A percentile compares a stretch with the other conserved stretches of the same genome.
Conservation (phyloP, 345 rosid genomes). For the Gossypium thurberi region DNA sequence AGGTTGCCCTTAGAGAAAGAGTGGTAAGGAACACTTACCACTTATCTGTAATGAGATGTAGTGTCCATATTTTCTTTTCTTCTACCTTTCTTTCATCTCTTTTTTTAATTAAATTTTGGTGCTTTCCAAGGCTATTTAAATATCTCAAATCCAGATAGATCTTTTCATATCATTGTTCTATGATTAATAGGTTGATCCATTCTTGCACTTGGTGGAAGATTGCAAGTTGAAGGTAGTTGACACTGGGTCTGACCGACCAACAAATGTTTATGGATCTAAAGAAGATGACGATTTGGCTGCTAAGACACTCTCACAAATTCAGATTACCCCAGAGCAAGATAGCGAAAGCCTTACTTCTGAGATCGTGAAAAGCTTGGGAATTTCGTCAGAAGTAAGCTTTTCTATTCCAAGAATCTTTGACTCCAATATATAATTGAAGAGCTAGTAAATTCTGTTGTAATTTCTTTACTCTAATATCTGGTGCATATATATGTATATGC, state of each 20-base stretch:
- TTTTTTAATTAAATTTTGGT: too few relatives aligned
- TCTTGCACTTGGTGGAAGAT: constrained; percentile 65
- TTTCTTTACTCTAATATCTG: constrained; percentile 1
- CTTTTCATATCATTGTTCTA: background rate
- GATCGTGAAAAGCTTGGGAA: constrained; percentile 61
- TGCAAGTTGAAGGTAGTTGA: constrained; percentile 59
- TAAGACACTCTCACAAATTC: constrained; percentile 48
- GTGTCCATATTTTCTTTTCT: background rate
- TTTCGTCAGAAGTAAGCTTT: constrained; percentile 49
- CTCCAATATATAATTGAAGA: background rate
- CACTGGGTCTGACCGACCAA: constrained; percentile 24
- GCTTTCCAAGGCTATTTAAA: background rate
- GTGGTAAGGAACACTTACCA: constrained; percentile 31
- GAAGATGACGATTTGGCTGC: constrained; percentile 66
- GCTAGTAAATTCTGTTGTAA: background rate
- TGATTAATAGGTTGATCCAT: constrained; percentile 71
- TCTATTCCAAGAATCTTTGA: constrained; percentile 3
- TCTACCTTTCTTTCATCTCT: background rate
- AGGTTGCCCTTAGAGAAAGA: constrained; percentile 48
- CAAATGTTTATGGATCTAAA: constrained; percentile 50
- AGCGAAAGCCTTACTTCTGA: constrained; percentile 55
- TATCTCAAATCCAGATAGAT: background rate
- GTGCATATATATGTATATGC: constrained; percentile 21
- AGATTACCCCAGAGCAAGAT: constrained; percentile 48
- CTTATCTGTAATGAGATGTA: background rate